Evolutionary conservation across 2,329 filamentous ascomycete genomes (phyloP).

Genomic region (Zalaria sp.): DNA sequence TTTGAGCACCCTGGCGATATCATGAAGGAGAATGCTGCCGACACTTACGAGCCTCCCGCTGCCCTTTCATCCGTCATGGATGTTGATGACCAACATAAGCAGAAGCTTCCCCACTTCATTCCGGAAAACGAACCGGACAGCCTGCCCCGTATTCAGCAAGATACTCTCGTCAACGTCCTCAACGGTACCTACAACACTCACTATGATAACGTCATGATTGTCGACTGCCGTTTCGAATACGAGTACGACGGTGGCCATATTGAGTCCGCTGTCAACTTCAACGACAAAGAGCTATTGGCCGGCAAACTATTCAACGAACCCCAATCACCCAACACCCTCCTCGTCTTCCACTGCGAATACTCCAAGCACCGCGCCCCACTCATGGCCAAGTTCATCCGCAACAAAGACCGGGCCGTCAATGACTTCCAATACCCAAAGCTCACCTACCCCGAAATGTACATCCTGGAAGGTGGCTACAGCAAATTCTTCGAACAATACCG

Average conservation of each 20-base stretch:
- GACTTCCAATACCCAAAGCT: conserved; percentile 74
- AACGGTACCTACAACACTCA: conserved; percentile 66
- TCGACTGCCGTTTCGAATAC: conserved; percentile 98
- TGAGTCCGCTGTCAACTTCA: conserved; percentile 84
- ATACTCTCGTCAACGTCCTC: conserved; percentile 73
- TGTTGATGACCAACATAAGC: conserved; percentile 60
- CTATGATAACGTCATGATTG: conserved; percentile 71
- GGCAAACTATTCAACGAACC: conserved; percentile 55
- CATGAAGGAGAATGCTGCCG: conserved; percentile 62
- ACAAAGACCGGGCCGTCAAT: conserved; percentile 76
- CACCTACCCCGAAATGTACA: conserved; percentile 95
- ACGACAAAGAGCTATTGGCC: conserved; percentile 82
- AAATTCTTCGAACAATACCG: conserved; percentile 74
- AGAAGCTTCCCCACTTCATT: conserved; percentile 70
- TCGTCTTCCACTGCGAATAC: conserved; percentile 97
- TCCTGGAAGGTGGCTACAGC: conserved; percentile 91
- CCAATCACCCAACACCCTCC: conserved; percentile 56
- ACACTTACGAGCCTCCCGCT: conserved; percentile 32
- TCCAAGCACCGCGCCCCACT: conserved; percentile 90
- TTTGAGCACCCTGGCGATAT: conserved; percentile 85
- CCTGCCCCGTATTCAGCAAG: conserved; percentile 72
- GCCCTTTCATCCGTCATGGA: conserved; percentile 64
- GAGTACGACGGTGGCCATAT: conserved; percentile 97
- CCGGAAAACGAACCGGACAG: conserved; percentile 69
- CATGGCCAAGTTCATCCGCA: conserved; percentile 88